phyloP scores from a whole-genome alignment of 129 eudicot genomes.

The carrot (Daucus carota) region DH1_v3.0 NC_030387.2:1374501-1375000 shows the following conservation, averaged over 20 bases:
- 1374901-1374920: conserved; percentile 50
- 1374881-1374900: conserved; percentile 72
- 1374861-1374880: conserved; percentile 26
- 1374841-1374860: conserved; percentile 44
- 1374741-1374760: conserved; percentile 6
- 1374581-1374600: too few species aligned
- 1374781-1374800: not conserved
- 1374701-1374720: conserved; percentile 93
- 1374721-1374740: conserved; percentile 44
- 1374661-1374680: not conserved
- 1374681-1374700: conserved; percentile 63
- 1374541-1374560: too few species aligned
- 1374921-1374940: conserved; percentile 61
- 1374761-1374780: not conserved
- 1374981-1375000: too few species aligned
- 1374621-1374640: not conserved
- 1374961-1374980: too few species aligned
- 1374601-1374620: not conserved
- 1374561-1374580: too few species aligned
- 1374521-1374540: too few species aligned
- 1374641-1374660: not conserved
- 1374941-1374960: too few species aligned
- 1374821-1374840: conserved; percentile 27
- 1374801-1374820: conserved; percentile 8
- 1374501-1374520: too few species aligned